A percentile compares a stretch with the other conserved stretches of the same genome.
These are phyloP conservation scores for Moesziomyces sp. DNA, from an alignment of 1,284 basidiomycete genomes.

Conservation along the genomic window DNA sequence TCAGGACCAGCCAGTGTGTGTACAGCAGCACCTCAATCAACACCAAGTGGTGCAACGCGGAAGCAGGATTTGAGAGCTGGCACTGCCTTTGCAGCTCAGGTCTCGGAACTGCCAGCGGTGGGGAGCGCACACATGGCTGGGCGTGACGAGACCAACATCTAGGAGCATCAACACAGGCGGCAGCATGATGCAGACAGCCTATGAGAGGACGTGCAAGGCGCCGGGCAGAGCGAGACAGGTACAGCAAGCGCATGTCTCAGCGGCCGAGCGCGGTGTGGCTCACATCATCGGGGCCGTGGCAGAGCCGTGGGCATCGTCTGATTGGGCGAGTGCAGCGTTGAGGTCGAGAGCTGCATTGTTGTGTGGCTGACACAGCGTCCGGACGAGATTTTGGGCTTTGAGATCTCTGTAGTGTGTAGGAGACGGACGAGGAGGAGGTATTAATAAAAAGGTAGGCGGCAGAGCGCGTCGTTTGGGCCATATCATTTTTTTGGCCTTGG, in stretches of 20 bases:
- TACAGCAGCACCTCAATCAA: not conserved
- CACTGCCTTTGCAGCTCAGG: not conserved
- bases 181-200: not conserved
- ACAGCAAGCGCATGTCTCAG: slow-evolving; percentile 2
- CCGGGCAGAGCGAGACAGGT: not conserved
- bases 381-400: too few species aligned
- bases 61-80: not conserved
- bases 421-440: slow-evolving; percentile 3
- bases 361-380: too few species aligned
- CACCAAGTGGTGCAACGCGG: not conserved
- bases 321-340: not conserved
- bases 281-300: not conserved
- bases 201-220: not conserved
- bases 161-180: not conserved
- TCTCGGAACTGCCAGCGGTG: not conserved
- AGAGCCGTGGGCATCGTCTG: not conserved
- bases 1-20: not conserved
- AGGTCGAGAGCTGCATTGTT: not conserved
- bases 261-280: not conserved
- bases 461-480: slow-evolving; percentile 28
- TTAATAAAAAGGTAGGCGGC: not conserved
- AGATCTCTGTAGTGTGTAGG: too few species aligned
- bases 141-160: slow-evolving; percentile 11
- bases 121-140: not conserved
- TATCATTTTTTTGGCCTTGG: slow-evolving; percentile 25